Evolutionary conservation across 495 filamentous ascomycete species (phyloP).

Genomic region (Amorphotheca resinae): DNA sequence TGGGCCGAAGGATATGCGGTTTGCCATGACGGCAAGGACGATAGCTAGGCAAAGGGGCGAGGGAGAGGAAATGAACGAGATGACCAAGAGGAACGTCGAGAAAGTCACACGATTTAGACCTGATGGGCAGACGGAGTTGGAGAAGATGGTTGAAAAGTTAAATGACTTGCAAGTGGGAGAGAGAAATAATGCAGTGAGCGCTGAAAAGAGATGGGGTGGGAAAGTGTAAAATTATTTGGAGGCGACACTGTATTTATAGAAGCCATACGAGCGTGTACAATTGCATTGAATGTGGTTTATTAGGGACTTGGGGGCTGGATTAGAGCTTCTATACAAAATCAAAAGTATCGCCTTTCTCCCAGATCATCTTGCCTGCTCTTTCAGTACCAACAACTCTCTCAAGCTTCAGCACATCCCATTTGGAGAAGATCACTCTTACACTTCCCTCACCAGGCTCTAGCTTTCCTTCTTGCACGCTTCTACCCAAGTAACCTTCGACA

Average conservation of each 20-base stretch:
- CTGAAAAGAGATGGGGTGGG: constrained; percentile 19
- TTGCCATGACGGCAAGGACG: constrained; percentile 77
- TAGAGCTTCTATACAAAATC: constrained; percentile 43
- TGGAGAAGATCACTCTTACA: constrained; percentile 67
- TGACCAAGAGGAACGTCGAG: constrained; percentile 62
- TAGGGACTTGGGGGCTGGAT: constrained; percentile 3
- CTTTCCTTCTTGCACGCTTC: constrained; percentile 40
- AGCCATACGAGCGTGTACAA: constrained; percentile 1
- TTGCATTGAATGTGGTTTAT: constrained; percentile 5
- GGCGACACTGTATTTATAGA: constrained; percentile 1
- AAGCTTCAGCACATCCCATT: constrained; percentile 76
- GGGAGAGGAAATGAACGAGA: constrained; percentile 41
- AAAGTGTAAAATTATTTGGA: constrained; percentile 8
- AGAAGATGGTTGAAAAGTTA: constrained; percentile 56
- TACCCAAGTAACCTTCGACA: constrained; percentile 52
- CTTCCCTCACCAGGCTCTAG: constrained; percentile 38
- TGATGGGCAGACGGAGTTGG: constrained; percentile 52
- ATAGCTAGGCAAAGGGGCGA: constrained; percentile 49
- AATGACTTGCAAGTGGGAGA: constrained; percentile 25
- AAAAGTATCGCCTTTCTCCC: constrained; percentile 77
- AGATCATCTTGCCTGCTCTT: constrained; percentile 64
- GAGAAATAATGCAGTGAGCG: constrained; percentile 17
- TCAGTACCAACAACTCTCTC: constrained; percentile 77
- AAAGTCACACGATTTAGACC: constrained; percentile 77
- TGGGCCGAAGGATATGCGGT: constrained; percentile 88